Conservation (phyloP, 1,284 basidiomycete species). For the Heterobasidion irregulare region DNA sequence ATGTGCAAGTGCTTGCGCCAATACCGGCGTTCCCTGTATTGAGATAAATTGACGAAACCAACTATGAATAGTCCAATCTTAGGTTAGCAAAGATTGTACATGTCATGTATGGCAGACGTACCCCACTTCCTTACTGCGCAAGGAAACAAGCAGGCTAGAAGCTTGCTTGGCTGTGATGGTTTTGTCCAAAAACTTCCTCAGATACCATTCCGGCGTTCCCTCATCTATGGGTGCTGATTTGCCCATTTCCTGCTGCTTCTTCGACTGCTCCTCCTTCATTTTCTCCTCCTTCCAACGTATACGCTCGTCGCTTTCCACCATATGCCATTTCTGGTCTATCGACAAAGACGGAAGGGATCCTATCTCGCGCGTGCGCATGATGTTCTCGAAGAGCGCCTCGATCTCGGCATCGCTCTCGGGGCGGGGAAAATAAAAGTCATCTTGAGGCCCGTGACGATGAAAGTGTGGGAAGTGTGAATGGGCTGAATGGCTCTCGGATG, state of each 20-base stretch:
- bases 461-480: conserved; percentile 47
- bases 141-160: conserved; percentile 67
- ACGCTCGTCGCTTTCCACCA: conserved; percentile 82
- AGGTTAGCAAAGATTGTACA: not conserved
- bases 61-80: conserved; percentile 26
- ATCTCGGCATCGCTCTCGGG: conserved; percentile 71
- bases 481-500: conserved; percentile 38
- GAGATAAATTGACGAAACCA: conserved; percentile 80
- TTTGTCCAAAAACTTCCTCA: conserved; percentile 83
- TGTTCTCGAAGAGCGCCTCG: conserved; percentile 68
- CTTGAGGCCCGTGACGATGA: conserved; percentile 34
- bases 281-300: conserved; percentile 72
- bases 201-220: conserved; percentile 81
- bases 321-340: conserved; percentile 88
- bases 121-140: conserved; percentile 34
- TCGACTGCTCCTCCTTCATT: conserved; percentile 48
- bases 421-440: conserved; percentile 67
- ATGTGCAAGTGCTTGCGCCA: conserved; percentile 74
- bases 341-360: conserved; percentile 51
- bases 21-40: conserved; percentile 78
- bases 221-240: conserved; percentile 42
- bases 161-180: conserved; percentile 81
- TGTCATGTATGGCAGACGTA: not conserved
- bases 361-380: conserved; percentile 62
- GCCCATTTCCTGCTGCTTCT: conserved; percentile 49